These are phyloP conservation scores for Apiotrichum mycotoxinovorans DNA, from an alignment of 1,284 basidiomycete genomes.

Conservation along the genomic window DNA sequence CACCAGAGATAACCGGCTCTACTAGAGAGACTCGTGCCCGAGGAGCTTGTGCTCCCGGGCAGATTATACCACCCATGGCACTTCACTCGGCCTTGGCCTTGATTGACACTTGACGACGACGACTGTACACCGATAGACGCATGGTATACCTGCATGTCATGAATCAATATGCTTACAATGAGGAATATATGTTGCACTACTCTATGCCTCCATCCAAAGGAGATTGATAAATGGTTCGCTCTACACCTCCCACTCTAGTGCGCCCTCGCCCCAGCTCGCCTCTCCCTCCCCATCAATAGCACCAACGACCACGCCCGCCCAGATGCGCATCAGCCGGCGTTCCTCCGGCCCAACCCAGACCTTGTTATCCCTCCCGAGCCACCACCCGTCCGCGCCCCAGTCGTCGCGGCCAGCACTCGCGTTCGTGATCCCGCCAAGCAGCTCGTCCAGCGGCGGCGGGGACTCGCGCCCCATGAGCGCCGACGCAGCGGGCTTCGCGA, in stretches of 20 bases:
- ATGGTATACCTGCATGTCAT: neutral
- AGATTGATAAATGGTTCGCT: too few species aligned
- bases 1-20: too few species aligned
- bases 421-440: constrained; percentile 15
- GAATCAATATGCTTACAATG: constrained; percentile 4
- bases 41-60: too few species aligned
- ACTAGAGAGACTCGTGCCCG: too few species aligned
- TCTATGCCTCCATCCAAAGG: too few species aligned
- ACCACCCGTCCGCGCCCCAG: constrained; percentile 33
- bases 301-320: constrained; percentile 32
- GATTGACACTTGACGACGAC: neutral
- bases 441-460: constrained; percentile 38
- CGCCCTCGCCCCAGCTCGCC: constrained; percentile 34
- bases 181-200: too few species aligned
- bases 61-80: too few species aligned
- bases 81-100: too few species aligned
- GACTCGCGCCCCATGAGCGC: constrained; percentile 26
- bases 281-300: constrained; percentile 36
- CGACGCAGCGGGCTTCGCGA: constrained; percentile 24
- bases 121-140: constrained; percentile 7
- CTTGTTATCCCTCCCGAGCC: constrained; percentile 24
- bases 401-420: constrained; percentile 2
- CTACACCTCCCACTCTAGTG: constrained; percentile 40
- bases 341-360: constrained; percentile 45
- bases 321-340: constrained; percentile 34